Conservation (phyloP, 176 grass and related monocot genomes). For the Musa schizocarpa region DNA sequence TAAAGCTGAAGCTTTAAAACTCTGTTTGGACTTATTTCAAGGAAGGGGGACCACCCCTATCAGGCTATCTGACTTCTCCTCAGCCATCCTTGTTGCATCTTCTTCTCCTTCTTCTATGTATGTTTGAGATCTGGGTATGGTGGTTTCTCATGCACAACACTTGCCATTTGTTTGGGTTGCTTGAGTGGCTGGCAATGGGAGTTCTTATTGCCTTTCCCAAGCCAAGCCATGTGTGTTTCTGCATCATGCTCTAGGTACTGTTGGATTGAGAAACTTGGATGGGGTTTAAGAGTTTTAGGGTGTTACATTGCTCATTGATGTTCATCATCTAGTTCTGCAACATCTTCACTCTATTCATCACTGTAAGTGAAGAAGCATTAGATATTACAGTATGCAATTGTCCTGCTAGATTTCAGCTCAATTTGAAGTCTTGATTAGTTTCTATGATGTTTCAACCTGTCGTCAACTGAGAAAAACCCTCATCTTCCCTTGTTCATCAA, state of each 20-base stretch:
- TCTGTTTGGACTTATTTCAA: background rate
- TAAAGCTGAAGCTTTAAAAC: conserved; percentile 8
- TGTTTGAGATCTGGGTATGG: background rate
- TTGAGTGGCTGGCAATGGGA: background rate
- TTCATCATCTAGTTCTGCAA: background rate
- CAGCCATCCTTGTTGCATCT: background rate
- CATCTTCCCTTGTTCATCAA: too few relatives aligned
- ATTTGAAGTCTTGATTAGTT: background rate
- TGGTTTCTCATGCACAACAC: background rate
- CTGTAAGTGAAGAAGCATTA: background rate
- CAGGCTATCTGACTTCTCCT: background rate
- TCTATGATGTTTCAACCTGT: background rate
- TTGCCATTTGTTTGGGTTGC: background rate
- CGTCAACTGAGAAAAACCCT: too few relatives aligned
- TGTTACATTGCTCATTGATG: background rate
- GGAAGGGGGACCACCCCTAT: background rate
- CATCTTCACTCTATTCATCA: background rate
- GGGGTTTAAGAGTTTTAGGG: background rate
- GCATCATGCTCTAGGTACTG: background rate
- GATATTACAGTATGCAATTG: too few relatives aligned
- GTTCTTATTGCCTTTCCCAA: background rate
- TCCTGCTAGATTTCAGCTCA: background rate
- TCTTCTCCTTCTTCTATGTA: background rate
- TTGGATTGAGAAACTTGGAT: conserved; percentile 16
- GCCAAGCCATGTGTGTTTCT: background rate